Base-by-base conservation (phyloP, 225 moss, liverwort and hornwort genomes). In the Bryum argenteum region DNA sequence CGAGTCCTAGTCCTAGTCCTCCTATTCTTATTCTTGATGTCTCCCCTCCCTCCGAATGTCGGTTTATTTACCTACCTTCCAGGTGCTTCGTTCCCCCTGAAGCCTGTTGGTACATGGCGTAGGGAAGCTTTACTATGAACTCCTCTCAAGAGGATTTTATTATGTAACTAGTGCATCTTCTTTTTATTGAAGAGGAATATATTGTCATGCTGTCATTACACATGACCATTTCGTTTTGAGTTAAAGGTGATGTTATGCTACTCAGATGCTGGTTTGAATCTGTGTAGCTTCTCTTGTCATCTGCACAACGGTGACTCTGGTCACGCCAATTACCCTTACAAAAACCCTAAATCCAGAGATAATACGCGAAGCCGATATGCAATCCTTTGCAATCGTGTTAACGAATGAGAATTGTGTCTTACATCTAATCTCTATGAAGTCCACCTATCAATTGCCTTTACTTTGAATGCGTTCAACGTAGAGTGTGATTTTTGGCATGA, bases 81-180 rank as follows among this genome's bases (percentile, higher is more conserved):
- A 77, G 75, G 77, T 75, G 85, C 81, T 85, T 85, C 81, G 75
- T 82, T 69, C 39, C 33, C 33, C 65, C 40, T 75, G 85, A 70
- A 81, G 81, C 85, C 81, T 66, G 76, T 76, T 71, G 85, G 85
- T 79, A 79, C 54, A 76, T 73, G 40, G 75, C 54, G 45, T 80
- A 66, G 61, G 53, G 50, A 22, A 63, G 65, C 37, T 39, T 52
- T 28, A 71, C 42, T 56, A 39, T 61, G 33, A 44, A 14, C 67
- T 78, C 67, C 74, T 75, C 58, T 11, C 19, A 70, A 65, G 78
- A 71, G 75, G 77, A 63, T 28, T 24, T 12, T 18, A n/a, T 26
- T 71, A 52, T 71, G 84, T 75, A 81, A 54, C 63, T 75, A 70
- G 57, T 50, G 43, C n/a, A 68, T 83, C 10, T 42, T 75, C 55